Percentiles rank a stretch among this genome's conserved stretches.
These are phyloP conservation scores for Epichloe baconii DNA, from an alignment of 2,329 filamentous ascomycete species.

Conservation along the genomic window DNA sequence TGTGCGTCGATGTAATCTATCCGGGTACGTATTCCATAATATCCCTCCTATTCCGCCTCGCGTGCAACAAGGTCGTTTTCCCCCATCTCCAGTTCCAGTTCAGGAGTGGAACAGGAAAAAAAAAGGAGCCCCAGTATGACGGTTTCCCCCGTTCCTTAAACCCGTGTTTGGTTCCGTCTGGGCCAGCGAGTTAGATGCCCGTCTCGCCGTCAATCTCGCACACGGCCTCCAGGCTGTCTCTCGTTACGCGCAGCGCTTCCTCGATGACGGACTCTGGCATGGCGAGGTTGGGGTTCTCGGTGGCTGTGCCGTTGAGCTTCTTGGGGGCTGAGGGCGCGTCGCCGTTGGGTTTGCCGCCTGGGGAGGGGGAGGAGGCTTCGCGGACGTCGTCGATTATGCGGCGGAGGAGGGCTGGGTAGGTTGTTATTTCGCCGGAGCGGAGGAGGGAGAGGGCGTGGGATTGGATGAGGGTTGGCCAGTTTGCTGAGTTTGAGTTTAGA, in stretches of 20 bases:
- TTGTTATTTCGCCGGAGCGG: constrained; percentile 44
- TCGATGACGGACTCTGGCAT: constrained; percentile 47
- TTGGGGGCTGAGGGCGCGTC: constrained; percentile 11
- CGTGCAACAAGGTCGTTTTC: too few relatives aligned
- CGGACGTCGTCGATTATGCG: constrained; percentile 51
- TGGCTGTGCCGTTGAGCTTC: constrained; percentile 15
- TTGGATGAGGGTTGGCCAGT: constrained; percentile 51
- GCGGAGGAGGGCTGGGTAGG: constrained; percentile 46
- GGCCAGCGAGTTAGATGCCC: constrained; percentile 5
- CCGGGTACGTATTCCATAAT: too few relatives aligned
- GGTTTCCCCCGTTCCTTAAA: too few relatives aligned
- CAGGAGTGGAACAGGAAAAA: too few relatives aligned
- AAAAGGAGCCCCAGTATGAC: too few relatives aligned
- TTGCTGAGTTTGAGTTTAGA: constrained; percentile 43
- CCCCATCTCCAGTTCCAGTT: too few relatives aligned
- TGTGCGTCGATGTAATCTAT: too few relatives aligned
- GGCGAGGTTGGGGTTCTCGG: constrained; percentile 30
- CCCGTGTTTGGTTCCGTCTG: too few relatives aligned
- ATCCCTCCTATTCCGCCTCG: too few relatives aligned
- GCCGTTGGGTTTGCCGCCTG: constrained; percentile 24
- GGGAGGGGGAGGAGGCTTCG: constrained; percentile 24
- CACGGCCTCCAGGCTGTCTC: constrained; percentile 43
- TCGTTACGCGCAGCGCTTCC: constrained; percentile 46
- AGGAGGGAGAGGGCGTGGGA: constrained; percentile 46
- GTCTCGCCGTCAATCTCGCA: constrained; percentile 23